Evolutionary conservation across 108 stramenopile genomes (phyloP).

Genomic region (Nitzschia inconspicua): DNA sequence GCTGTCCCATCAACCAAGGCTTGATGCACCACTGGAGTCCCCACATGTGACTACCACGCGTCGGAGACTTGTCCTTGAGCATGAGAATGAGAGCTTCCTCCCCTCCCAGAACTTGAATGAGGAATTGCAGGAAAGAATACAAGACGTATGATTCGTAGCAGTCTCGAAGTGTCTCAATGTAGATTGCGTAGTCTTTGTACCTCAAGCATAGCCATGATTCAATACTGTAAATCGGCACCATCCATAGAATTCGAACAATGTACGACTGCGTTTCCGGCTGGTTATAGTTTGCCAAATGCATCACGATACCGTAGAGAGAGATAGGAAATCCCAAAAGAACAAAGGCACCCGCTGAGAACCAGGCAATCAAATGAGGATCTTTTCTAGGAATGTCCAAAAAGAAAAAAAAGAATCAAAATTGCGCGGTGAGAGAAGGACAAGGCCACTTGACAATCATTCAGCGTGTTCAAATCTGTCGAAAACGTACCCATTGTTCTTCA

Average conservation of each 20-base stretch:
- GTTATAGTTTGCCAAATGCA: conserved; percentile 89
- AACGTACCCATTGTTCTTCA: conserved; percentile 73
- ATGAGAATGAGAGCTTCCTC: conserved; percentile 81
- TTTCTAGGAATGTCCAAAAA: conserved; percentile 28
- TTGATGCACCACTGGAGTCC: conserved; percentile 80
- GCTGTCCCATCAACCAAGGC: conserved; percentile 92
- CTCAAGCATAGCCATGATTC: conserved; percentile 90
- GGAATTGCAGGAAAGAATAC: conserved; percentile 90
- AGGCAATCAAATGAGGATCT: conserved; percentile 85
- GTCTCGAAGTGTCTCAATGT: conserved; percentile 79
- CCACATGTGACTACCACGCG: conserved; percentile 84
- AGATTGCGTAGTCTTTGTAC: conserved; percentile 74
- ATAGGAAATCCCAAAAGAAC: conserved; percentile 89
- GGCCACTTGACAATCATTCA: too few relatives aligned
- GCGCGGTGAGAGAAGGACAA: too few relatives aligned
- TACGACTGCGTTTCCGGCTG: conserved; percentile 84
- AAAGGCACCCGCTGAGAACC: conserved; percentile 89
- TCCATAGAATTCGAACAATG: conserved; percentile 87
- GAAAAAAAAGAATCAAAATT: not conserved
- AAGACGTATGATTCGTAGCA: conserved; percentile 93
- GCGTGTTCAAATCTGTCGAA: not conserved
- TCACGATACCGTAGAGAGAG: conserved; percentile 76
- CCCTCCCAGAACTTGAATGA: conserved; percentile 89
- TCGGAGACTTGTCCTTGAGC: conserved; percentile 87
- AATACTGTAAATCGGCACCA: conserved; percentile 92